A percentile compares a stretch with the other conserved stretches of the same genome.
Evolutionary conservation across 306 rosid genomes (phyloP).

Genomic region (Luffa aegyptiaca): DNA sequence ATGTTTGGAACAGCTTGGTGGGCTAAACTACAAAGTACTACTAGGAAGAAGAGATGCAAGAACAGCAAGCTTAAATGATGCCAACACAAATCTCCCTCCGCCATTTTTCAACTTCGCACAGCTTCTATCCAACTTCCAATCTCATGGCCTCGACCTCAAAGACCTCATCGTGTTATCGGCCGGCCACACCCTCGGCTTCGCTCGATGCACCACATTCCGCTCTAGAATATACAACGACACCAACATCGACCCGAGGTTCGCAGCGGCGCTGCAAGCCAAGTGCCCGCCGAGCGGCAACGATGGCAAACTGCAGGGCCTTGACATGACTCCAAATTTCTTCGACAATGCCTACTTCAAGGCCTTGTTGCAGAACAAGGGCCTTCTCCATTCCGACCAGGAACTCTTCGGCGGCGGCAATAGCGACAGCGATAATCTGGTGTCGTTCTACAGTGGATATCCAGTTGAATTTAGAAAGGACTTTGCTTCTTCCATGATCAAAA

Average conservation of each 20-base stretch:
- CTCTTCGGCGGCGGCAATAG: constrained; percentile 19
- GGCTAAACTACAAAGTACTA: constrained; percentile 11
- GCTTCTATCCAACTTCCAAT: constrained; percentile 25
- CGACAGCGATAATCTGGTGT: constrained; percentile 17
- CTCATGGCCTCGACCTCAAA: constrained; percentile 22
- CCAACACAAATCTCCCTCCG: constrained; percentile 20
- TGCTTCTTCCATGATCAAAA: constrained; percentile 24
- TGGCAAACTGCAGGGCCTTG: constrained; percentile 6
- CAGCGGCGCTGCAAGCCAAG: neutral
- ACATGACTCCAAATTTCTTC: neutral
- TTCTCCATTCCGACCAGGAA: constrained; percentile 31
- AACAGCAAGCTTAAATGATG: constrained; percentile 14
- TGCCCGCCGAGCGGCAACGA: constrained; percentile 25
- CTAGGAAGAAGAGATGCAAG: constrained; percentile 32
- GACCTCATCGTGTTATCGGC: constrained; percentile 26
- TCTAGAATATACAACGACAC: constrained; percentile 23
- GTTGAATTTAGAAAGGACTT: constrained; percentile 5
- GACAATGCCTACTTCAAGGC: constrained; percentile 24
- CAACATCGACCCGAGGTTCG: constrained; percentile 16
- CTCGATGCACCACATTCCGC: constrained; percentile 18
- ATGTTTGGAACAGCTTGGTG: constrained; percentile 17
- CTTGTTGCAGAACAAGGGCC: constrained; percentile 15
- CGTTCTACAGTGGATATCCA: neutral
- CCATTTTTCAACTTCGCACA: constrained; percentile 20
- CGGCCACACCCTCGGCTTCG: constrained; percentile 23